Conservation (phyloP, 1,284 basidiomycete genomes). For the Moniliophthora roreri region DNA sequence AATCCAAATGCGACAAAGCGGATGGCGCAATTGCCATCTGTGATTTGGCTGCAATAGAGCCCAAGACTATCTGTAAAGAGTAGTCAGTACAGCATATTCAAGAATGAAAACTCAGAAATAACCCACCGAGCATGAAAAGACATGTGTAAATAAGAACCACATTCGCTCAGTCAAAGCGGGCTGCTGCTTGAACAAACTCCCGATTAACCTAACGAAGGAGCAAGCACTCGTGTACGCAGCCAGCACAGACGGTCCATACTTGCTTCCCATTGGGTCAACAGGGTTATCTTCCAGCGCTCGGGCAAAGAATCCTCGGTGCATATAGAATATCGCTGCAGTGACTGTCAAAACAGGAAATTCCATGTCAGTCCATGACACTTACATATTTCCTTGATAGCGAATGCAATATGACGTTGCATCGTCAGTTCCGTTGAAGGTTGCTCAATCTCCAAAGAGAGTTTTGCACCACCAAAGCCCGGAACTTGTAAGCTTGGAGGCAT, state of each 20-base stretch:
- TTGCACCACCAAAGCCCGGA: conserved; percentile 58
- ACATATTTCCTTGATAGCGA: conserved; percentile 68
- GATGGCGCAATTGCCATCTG: conserved; percentile 61
- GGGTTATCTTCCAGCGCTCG: conserved; percentile 63
- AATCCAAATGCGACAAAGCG: conserved; percentile 61
- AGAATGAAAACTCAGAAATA: not conserved
- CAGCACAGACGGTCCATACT: conserved; percentile 65
- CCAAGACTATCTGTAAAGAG: conserved; percentile 57
- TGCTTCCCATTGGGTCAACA: conserved; percentile 64
- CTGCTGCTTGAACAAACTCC: conserved; percentile 63
- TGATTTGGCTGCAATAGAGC: conserved; percentile 64
- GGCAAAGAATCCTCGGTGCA: conserved; percentile 74
- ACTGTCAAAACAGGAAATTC: conserved; percentile 1
- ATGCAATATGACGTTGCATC: conserved; percentile 63
- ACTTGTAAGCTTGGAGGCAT: conserved; percentile 65
- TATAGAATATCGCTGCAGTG: conserved; percentile 59
- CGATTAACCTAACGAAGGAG: conserved; percentile 63
- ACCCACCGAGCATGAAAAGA: conserved; percentile 69
- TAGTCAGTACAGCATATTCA: not conserved
- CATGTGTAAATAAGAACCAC: conserved; percentile 74
- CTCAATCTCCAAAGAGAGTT: conserved; percentile 39
- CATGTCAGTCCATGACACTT: conserved; percentile 6
- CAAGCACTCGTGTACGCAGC: conserved; percentile 67
- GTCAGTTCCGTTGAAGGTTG: conserved; percentile 53
- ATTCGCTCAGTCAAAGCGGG: conserved; percentile 62